These are phyloP conservation scores for Botrytis paeoniae DNA, from an alignment of 2,329 filamentous ascomycete genomes.

Conservation along the genomic window DNA sequence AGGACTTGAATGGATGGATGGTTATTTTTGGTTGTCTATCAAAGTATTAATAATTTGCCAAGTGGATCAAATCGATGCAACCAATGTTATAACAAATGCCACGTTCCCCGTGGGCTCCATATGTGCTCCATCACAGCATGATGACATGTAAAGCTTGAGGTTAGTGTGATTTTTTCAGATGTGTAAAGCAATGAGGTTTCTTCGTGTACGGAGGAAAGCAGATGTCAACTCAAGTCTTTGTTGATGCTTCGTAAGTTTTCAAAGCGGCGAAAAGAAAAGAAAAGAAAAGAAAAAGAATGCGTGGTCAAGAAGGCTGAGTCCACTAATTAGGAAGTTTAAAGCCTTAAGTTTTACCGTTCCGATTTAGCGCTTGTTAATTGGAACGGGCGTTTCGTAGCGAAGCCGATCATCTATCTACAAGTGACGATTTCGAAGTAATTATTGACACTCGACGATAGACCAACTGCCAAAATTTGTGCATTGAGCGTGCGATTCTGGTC, in stretches of 20 bases:
- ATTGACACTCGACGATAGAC: conserved; percentile 9
- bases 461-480: background rate
- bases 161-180: background rate
- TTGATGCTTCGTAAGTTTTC: conserved; percentile 2
- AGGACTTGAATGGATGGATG: background rate
- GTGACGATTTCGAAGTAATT: conserved; percentile 18
- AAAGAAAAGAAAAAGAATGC: background rate
- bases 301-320: conserved; percentile 14
- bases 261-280: background rate
- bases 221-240: background rate
- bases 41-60: background rate
- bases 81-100: conserved; percentile 6
- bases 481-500: conserved; percentile 1
- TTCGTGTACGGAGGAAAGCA: background rate
- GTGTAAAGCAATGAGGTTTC: background rate
- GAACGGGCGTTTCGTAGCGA: conserved; percentile 14
- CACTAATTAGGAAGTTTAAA: conserved; percentile 3
- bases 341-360: background rate
- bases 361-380: conserved; percentile 12
- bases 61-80: background rate
- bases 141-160: background rate
- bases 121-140: background rate
- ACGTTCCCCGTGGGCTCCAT: background rate
- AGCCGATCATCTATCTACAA: conserved; percentile 14
- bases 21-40: background rate